Evolutionary conservation across 2,329 filamentous ascomycete genomes (phyloP).

Genomic region (Diaporthe citri): DNA sequence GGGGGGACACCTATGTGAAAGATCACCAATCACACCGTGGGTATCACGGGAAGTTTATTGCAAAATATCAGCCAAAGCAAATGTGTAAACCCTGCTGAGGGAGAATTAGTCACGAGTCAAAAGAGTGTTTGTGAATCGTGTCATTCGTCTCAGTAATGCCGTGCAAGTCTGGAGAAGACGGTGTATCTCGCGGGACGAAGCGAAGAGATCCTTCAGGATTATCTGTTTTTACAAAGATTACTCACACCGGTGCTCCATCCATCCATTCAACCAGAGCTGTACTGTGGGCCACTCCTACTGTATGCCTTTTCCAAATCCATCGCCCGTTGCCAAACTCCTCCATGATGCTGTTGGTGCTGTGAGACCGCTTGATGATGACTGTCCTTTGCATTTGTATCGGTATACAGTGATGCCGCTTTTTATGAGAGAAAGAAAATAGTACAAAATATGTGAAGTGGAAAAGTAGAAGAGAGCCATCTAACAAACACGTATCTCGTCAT

Average conservation of each 20-base stretch:
- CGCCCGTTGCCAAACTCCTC: constrained; percentile 14
- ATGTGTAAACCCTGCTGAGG: background rate
- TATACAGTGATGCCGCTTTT: constrained; percentile 25
- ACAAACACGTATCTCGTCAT: constrained; percentile 43
- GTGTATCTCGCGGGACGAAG: background rate
- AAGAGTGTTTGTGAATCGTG: constrained; percentile 7
- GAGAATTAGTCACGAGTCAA: background rate
- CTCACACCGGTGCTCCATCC: background rate
- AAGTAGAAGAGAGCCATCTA: constrained; percentile 31
- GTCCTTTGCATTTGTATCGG: constrained; percentile 29
- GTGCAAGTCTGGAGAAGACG: background rate
- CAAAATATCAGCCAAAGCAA: background rate
- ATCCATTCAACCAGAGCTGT: background rate
- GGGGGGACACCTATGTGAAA: background rate
- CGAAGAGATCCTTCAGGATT: constrained; percentile 13
- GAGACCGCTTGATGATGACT: constrained; percentile 22
- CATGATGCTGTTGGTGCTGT: constrained; percentile 25
- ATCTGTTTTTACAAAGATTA: constrained; percentile 3
- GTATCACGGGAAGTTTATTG: constrained; percentile 7
- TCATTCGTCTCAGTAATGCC: constrained; percentile 21
- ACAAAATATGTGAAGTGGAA: background rate
- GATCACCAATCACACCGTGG: constrained; percentile 1
- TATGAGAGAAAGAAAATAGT: background rate
- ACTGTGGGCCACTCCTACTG: background rate
- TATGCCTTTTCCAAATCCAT: background rate